phyloP scores from a whole-genome alignment of 176 grass and related monocot species.

The Dactylis glomerata region DNA sequence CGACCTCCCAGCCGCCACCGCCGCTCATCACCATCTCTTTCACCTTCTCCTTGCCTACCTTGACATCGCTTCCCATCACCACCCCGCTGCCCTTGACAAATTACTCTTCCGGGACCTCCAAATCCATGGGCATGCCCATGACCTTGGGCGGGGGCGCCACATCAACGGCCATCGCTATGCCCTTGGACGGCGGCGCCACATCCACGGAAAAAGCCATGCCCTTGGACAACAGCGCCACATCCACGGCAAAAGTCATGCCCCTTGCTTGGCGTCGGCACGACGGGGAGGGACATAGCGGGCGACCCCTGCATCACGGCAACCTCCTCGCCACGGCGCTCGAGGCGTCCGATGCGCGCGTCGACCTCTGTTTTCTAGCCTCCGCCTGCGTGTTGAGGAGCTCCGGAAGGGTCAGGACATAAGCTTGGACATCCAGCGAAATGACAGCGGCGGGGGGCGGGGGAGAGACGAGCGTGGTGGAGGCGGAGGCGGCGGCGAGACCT shows the following conservation, averaged over 20 bases:
- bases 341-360: conserved; percentile 54
- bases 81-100: background rate
- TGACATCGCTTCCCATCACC: conserved; percentile 46
- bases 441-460: no score
- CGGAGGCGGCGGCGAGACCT: no score
- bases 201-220: conserved; percentile 5
- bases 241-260: background rate
- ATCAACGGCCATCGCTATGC: no score
- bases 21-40: conserved; percentile 89
- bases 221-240: conserved; percentile 6
- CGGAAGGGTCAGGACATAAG: no score
- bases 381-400: no score
- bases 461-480: no score
- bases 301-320: conserved; percentile 10
- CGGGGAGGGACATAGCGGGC: conserved; percentile 38
- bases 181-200: background rate
- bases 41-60: conserved; percentile 69
- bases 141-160: no score
- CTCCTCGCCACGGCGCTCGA: conserved; percentile 77
- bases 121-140: conserved; percentile 26
- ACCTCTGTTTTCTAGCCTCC: no score
- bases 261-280: conserved; percentile 20
- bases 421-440: no score
- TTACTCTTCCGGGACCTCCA: conserved; percentile 12
- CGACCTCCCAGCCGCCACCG: conserved; percentile 46